Base-by-base conservation (phyloP, 768 basidiomycete species). In the Calvatia gigantea region DNA sequence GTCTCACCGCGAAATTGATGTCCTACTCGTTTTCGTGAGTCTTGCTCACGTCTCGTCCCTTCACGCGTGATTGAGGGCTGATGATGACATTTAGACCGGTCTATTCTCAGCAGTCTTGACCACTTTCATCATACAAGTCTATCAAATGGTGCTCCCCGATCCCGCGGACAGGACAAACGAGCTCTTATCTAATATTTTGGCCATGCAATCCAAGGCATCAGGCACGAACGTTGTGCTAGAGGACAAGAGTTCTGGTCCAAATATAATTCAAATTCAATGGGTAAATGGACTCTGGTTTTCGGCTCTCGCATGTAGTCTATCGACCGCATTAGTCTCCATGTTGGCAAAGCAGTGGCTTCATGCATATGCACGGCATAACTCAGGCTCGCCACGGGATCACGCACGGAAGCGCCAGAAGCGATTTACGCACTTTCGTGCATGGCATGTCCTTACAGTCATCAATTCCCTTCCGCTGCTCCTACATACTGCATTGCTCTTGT, bases 231-330 rank as follows among this genome's bases (percentile, higher is more conserved):
- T 57, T 3, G 38, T 59, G 17, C 32, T 41, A 11, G 9, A 45
- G 17, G 44, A 39, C 27, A 44, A 25, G 28, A 19, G 25, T 9
- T 45, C 50, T 17, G 54, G 53, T 43, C 60, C 68, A 14, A 60
- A 65, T 0, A 37, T 54, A 9, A 28, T 19, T 11, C 66, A 73
- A 32, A 67, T 74, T 17, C 67, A 59, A 25, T 74, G 72, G 68
- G 75, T 77, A 2, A 78, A 77, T 52, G 76, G 76, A 2, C 67
- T 77, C 7, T 78, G 77, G 77, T 77, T 78, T 58, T 69, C 73
- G 12, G 73, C 74, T 14, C 64, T 77, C 23, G 64, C 73, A 4
- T 75, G 69, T 61, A 74, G 74, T 56, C 68, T 77, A 29, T 73
- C 74, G 3, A 70, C 73, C 4, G 75, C 75, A 5, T 62, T 78